Base-by-base conservation (phyloP, 768 basidiomycete genomes). In the Rhizopogon vesiculosus region DNA sequence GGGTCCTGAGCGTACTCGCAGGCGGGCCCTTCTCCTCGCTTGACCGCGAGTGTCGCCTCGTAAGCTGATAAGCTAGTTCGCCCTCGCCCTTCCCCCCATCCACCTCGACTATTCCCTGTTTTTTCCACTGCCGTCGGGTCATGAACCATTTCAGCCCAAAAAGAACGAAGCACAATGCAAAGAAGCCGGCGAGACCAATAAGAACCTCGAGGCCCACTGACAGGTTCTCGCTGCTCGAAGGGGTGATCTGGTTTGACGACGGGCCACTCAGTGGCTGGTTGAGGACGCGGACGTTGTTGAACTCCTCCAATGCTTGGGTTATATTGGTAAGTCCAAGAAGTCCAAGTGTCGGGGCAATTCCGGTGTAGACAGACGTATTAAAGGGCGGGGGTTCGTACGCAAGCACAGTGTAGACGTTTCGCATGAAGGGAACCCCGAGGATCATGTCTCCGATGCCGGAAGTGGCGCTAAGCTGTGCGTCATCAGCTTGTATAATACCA, bases 381-480 rank as follows among this genome's bases (percentile, higher is more conserved):
- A 86, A 83, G 3, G 62, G 61, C 2, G 84, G 84, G 0, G 62
- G 56, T 45, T 79, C 74, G 65, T 86, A 89, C 1, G 84, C 85
- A 78, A 91, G 80, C 59, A 93, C 88, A 12, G 82, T 85, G 64
- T 93, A 92, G 3, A 82, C 78, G 62, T 85, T 91, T 10, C 87
- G 78, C 62, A 92, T 71, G 65, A 92, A 92, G 0, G 89, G 84
- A 0, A 89, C 86, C 41, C 89, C 90, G 40, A 92, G 82, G 55
- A 92, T 75, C 72, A 92, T 84, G 66, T 91, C 89, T 1, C 80
- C 84, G 16, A 82, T 70, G 13, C 57, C 61, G 3, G 72, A 67
- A 15, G 60, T 55, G 0, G 75, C 60, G 2, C 62, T 64, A 44
- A 88, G 76, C 13, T 69, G 60, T 9, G 68, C 57, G 42, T 80